Base-by-base conservation (phyloP, 352 stramenopile genomes). In the Pythium periplocum region DNA sequence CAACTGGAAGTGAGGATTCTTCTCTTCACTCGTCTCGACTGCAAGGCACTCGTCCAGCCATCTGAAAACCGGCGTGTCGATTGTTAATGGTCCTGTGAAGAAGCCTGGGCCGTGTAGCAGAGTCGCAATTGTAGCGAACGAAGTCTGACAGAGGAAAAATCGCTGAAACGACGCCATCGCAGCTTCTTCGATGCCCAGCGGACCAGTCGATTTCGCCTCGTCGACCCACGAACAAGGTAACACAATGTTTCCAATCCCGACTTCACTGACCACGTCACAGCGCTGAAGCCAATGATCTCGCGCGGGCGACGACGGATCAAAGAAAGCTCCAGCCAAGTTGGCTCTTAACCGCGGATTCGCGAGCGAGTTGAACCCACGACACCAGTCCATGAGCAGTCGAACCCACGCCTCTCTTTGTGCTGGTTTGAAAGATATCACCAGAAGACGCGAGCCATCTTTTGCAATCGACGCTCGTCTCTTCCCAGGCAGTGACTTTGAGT, bases 21-120 rank as follows among this genome's bases (percentile, higher is more conserved):
- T 44, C 38, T 17, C 47, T 39, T 3, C 38, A 3, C 48, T 11
- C 11, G 56, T 45, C 2, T 85, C 69, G 0, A 86, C 55, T 6
- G 66, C 65, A 17, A 86, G 86, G 49, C 75, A 86, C 26, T 85
- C 66, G 32, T 90, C 79, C 2, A 90, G 46, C 76, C 79, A 87
- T 43, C 51, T 53, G 38, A 76, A 70, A 3, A 72, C 51, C 2
- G 47, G 44, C 1, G 64, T 53, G 41, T 75, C 57, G 0, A 46
- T 17, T 2, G 45, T 50, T 32, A 62, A 45, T 1, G 61, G 62
- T n/a, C 33, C 45, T 1, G 51, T 34, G 3, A 73, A 43, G 43
- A 68, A 70, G 17, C 54, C 11, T 2, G 34, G 47, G 11, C 34
- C 58, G n/a, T 26, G 53, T 12, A 34, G 57, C 17, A 64, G 31